Base-by-base conservation (phyloP, 352 stramenopile species). In the Pythium dissimile region DNA sequence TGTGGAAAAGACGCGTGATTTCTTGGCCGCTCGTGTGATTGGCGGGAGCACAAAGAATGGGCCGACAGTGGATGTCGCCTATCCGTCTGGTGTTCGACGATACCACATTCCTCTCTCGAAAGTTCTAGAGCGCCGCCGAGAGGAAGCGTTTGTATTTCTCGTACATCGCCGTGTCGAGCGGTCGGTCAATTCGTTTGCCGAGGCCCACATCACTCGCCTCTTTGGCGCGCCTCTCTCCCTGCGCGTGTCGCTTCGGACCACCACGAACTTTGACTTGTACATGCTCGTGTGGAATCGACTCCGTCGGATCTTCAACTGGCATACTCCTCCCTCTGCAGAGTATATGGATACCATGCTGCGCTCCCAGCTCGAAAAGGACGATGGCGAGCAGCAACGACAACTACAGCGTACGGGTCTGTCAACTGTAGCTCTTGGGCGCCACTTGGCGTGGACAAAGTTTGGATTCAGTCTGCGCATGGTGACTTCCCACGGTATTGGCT, bases 231-330 rank as follows among this genome's bases (percentile, higher is more conserved):
- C 85, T 23, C 54, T 95, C 6, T 69, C 91, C 0, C 71, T 95
- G 41, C 72, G 77, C 2, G 61, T 95, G n/a, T 91, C 85, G 5
- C 46, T 91, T 12, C 65, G 62, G 6, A 51, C 58, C 20, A 93
- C 83, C 26, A 85, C 83, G 1, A 73, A 71, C 6, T 92, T 87
- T 35, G 84, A 84, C 28, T 59, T 95, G 24, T 95, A 95, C 37
- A 61, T 88, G 68, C 52, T 84, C 0, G 74, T 95, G 8, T 95
- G 85, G 85, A 76, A 75, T 24, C 81, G 83, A 38, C 55, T 95
- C 8, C 80, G 73, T 5, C 80, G 85, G 7, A 94, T 94, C 50
- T 94, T 94, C 56, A 90, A 94, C 57, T 94, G 85, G 85, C 66
- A 85, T 20, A 51, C 68, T 21, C 77, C 80, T 12, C 82, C 82